Conservation (phyloP, 2,329 filamentous ascomycete genomes). For the Escovopsis sp. region DNA sequence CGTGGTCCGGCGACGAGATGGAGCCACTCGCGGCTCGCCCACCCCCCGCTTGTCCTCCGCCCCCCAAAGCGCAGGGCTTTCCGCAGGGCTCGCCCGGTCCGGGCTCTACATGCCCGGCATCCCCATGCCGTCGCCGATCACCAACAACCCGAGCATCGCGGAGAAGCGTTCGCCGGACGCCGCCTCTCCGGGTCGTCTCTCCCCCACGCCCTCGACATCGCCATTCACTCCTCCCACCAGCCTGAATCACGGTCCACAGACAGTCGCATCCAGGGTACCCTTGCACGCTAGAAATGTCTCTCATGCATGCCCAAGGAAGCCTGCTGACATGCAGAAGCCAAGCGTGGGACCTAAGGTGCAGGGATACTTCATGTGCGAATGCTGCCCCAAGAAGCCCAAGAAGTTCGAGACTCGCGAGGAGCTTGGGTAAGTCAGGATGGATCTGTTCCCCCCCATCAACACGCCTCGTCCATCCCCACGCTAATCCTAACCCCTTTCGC, state of each 20-base stretch:
- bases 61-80: conserved; percentile 28
- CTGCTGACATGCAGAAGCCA: conserved; percentile 34
- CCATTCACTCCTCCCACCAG: conserved; percentile 35
- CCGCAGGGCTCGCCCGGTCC: conserved; percentile 26
- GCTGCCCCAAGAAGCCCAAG: conserved; percentile 93
- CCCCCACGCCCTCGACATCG: conserved; percentile 34
- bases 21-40: conserved; percentile 35
- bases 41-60: conserved; percentile 33
- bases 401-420: conserved; percentile 81
- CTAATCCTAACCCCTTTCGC: background rate
- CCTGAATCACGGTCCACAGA: conserved; percentile 33
- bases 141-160: conserved; percentile 29
- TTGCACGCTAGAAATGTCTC: conserved; percentile 32
- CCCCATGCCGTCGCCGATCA: conserved; percentile 27
- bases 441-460: background rate
- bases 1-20: conserved; percentile 32
- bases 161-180: conserved; percentile 32
- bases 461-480: background rate
- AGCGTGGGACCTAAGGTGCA: conserved; percentile 31
- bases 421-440: conserved; percentile 48
- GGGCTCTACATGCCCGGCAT: conserved; percentile 30
- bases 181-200: conserved; percentile 33
- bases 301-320: conserved; percentile 35
- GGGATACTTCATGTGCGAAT: conserved; percentile 62
- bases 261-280: conserved; percentile 24